These are phyloP conservation scores for Verticillium nonalfalfae DNA, from an alignment of 2,329 filamentous ascomycete species.

Conservation along the genomic window DNA sequence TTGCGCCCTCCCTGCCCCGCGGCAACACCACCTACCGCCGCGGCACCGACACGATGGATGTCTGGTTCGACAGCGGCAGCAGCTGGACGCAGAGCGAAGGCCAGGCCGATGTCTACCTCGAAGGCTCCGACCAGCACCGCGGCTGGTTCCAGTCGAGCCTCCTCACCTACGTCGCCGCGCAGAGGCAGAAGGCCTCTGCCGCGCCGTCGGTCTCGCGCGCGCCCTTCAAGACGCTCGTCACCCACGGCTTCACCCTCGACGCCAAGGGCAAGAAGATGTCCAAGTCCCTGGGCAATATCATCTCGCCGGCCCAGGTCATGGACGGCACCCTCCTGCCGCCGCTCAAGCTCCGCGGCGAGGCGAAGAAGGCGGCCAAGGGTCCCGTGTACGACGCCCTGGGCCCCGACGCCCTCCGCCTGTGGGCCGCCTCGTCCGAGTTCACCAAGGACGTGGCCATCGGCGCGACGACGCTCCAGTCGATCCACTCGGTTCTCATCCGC, in stretches of 20 bases:
- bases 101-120: slow-evolving; percentile 80
- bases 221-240: slow-evolving; percentile 86
- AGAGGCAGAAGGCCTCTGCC: slow-evolving; percentile 26
- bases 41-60: slow-evolving; percentile 95
- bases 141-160: slow-evolving; percentile 98
- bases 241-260: slow-evolving; percentile 92
- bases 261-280: slow-evolving; percentile 95
- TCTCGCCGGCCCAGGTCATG: slow-evolving; percentile 78
- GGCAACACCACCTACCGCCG: slow-evolving; percentile 56
- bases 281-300: slow-evolving; percentile 88
- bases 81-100: slow-evolving; percentile 66
- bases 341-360: slow-evolving; percentile 54
- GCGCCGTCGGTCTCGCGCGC: slow-evolving; percentile 26
- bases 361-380: slow-evolving; percentile 24
- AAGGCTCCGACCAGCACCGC: slow-evolving; percentile 92
- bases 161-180: slow-evolving; percentile 75
- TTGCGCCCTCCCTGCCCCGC: slow-evolving; percentile 57
- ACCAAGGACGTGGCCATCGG: slow-evolving; percentile 82
- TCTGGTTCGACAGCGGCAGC: slow-evolving; percentile 98
- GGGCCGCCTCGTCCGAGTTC: slow-evolving; percentile 89
- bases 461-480: slow-evolving; percentile 65
- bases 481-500: slow-evolving; percentile 74
- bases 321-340: slow-evolving; percentile 71
- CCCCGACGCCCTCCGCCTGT: slow-evolving; percentile 79
- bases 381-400: slow-evolving; percentile 64